Evolutionary conservation across 2,329 filamentous ascomycete species (phyloP).

Genomic region (Didymella pomorum): DNA sequence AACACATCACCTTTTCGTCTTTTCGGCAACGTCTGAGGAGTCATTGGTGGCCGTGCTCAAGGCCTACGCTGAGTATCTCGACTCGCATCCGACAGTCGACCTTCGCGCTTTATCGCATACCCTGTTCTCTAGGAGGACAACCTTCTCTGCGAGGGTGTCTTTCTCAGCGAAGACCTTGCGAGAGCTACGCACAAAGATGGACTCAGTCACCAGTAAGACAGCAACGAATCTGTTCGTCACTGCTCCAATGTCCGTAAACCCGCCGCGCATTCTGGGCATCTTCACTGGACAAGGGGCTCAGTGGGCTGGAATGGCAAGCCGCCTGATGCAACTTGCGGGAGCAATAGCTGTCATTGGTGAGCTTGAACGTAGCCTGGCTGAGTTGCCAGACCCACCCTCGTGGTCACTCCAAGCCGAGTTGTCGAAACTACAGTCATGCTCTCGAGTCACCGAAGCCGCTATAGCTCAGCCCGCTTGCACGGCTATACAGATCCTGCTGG

Average conservation of each 20-base stretch:
- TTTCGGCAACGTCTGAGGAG: conserved; percentile 15
- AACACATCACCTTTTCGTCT: no score
- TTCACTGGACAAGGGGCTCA: conserved; percentile 45
- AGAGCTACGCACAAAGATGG: background rate
- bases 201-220: background rate
- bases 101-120: conserved; percentile 9
- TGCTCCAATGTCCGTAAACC: no score
- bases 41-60: background rate
- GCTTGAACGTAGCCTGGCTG: conserved; percentile 16
- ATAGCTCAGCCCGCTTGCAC: conserved; percentile 37
- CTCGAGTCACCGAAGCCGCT: conserved; percentile 16
- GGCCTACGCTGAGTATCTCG: background rate
- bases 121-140: conserved; percentile 3
- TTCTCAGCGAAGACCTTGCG: background rate
- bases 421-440: conserved; percentile 1
- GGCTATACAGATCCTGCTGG: conserved; percentile 35
- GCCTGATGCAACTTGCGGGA: conserved; percentile 28
- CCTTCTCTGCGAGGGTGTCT: background rate
- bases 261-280: conserved; percentile 17
- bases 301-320: conserved; percentile 35
- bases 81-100: background rate
- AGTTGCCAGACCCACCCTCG: conserved; percentile 20
- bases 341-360: conserved; percentile 20
- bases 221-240: no score
- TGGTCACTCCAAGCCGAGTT: conserved; percentile 30